Base-by-base conservation (phyloP, 2,329 filamentous ascomycete species). In the Pestalotiopsis sp. region DNA sequence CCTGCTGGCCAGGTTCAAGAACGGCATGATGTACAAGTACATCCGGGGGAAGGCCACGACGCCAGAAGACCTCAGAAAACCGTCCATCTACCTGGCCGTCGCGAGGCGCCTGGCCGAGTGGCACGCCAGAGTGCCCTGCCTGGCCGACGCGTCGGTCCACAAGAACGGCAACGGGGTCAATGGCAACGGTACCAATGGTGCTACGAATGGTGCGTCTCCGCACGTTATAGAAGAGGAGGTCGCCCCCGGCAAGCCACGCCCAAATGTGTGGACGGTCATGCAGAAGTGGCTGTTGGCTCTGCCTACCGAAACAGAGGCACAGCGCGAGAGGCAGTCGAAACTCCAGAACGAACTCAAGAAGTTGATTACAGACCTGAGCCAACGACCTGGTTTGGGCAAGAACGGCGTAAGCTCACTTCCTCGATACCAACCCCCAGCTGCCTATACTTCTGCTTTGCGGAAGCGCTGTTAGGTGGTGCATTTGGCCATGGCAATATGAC, bases 21-120 rank as follows among this genome's bases (percentile, higher is more conserved):
- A 99, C 79, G 96, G 96, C 74, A 93, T 99, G 83, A 88, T 99
- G 77, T 99, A 99, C 84, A 90, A 92, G 74, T 99, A 92, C 83
- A 92, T 98, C 73, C 89, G 89, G 71, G 96, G 96, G 66, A 89
- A 87, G 72, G 92, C 93, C 67, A 95, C 94, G 75, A 89, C 90
- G 66, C 92, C 95, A 61, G 87, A 91, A 74, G 95, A 98, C 79
- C 85, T 99, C 72, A 89, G 92, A 68, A 88, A 88, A 72, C 89
- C 92, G 59, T 85, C 89, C 38, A 89, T 98, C 77, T 96, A 94
- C 86, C 89, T 89, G 58, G 95, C 93, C 68, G 92, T 98, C 71
- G 96, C 96, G 36, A 89, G 89, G 71, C 88, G 93, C 69, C 86
- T 99, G 68, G 96, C 93, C 61, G 90, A 98, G 84, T 99, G 96